These are phyloP conservation scores for Periconia digitata DNA, from an alignment of 2,329 filamentous ascomycete species.

Conservation along the genomic window DNA sequence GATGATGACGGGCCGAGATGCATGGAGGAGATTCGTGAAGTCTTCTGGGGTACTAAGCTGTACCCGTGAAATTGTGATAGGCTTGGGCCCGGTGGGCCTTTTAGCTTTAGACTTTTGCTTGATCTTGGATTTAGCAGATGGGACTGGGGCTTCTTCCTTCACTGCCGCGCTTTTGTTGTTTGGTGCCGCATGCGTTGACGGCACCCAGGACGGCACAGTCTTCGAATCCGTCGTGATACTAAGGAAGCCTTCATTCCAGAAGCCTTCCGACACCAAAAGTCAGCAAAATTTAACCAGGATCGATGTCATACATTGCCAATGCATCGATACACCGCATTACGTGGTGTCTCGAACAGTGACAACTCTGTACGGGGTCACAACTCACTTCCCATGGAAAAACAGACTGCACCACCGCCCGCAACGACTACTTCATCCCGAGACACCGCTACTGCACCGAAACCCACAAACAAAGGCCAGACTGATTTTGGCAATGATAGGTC, in stretches of 20 bases:
- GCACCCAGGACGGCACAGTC: conserved; percentile 21
- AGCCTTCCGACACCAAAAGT: too few relatives aligned
- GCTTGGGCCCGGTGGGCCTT: conserved; percentile 10
- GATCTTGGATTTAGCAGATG: conserved; percentile 6
- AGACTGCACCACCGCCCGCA: conserved; percentile 79
- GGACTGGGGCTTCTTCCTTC: conserved; percentile 3
- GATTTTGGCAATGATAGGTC: conserved; percentile 26
- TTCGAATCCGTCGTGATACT: conserved; percentile 18
- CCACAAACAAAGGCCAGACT: conserved; percentile 69
- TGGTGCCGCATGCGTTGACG: conserved; percentile 1
- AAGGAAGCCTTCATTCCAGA: conserved; percentile 62
- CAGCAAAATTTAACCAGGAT: too few relatives aligned
- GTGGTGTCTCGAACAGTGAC: too few relatives aligned
- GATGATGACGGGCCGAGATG: conserved; percentile 66
- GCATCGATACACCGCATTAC: too few relatives aligned
- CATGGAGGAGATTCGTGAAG: conserved; percentile 62
- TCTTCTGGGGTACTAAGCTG: conserved; percentile 55
- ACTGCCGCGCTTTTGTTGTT: not conserved
- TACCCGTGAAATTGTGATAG: conserved; percentile 53
- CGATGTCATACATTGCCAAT: too few relatives aligned
- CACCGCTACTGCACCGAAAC: conserved; percentile 59
- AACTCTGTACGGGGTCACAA: too few relatives aligned
- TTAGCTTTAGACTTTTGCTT: conserved; percentile 16
- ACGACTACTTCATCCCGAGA: conserved; percentile 59
- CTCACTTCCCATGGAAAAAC: conserved; percentile 91